Base-by-base conservation (phyloP, 495 filamentous ascomycete species). In the Aspergillus baeticus region DNA sequence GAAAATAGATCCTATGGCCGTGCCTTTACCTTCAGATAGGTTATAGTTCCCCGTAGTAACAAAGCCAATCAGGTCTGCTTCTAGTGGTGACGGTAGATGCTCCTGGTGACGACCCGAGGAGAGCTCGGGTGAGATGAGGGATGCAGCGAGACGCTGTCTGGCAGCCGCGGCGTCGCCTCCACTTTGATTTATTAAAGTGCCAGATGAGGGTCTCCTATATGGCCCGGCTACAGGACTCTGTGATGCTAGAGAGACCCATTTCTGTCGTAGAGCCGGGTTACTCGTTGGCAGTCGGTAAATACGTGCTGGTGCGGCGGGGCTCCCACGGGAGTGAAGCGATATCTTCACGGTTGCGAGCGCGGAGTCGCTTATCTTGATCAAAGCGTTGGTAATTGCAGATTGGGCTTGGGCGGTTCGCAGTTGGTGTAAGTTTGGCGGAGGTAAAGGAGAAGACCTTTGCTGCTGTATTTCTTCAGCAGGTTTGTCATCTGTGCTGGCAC, bases 1-100 rank as follows among this genome's bases (percentile, higher is more conserved):
- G 3, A 81, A 71, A 18, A 97, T 69, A 15, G 80, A 85, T 0
- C 89, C 94, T 54, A 98, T 78, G 0, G 86, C 92, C 20, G 86
- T 85, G 0, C 85, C 87, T 63, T 79, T 80, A 1, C 93, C 94
- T 55, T 91, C 83, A 6, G 83, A 84, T 3, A 97, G 77, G 59
- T 89, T 89, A 59, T 87, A 96, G 47, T 88, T 87, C 2, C 93
- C 94, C 2, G 86, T 88, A 20, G 91, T 96, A 18, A 97, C 86
- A 66, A 96, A 98, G 0, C 94, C 94, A 36, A 98, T 88, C 26
- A 97, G 74, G 64, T 96, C 90, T 13, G 81, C 78, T 57, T 89
- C 88, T 1, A 73, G 70, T 0, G 94, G 94, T 5, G 89, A 83
- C 1, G 81, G 64, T 0, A 89, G 83, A 55, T 89, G 84, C 0